phyloP scores from a whole-genome alignment of 176 grass and related monocot genomes.

The Rhynchospora tenuis region DNA sequence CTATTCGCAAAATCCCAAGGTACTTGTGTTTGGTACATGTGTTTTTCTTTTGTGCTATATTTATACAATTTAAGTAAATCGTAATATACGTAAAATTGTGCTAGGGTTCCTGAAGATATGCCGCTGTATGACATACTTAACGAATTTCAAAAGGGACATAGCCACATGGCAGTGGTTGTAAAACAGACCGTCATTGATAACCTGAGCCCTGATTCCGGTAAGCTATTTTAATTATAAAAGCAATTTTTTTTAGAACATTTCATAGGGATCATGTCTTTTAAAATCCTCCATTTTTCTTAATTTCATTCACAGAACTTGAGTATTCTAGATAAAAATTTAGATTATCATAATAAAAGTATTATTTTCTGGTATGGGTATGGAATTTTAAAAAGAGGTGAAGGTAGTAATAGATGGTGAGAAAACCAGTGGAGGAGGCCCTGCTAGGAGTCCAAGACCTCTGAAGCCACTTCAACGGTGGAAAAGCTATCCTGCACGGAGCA shows the following conservation, averaged over 20 bases:
- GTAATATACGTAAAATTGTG: not conserved
- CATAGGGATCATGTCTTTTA: not conserved
- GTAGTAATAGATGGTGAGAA: constrained; percentile 16
- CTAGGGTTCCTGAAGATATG: constrained; percentile 77
- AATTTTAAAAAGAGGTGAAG: constrained; percentile 11
- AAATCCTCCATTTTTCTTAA: not conserved
- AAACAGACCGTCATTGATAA: constrained; percentile 31
- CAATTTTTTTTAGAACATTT: not conserved
- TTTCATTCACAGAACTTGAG: not conserved
- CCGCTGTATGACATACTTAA: constrained; percentile 97
- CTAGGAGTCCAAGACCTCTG: not conserved
- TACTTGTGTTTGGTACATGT: constrained; percentile 21
- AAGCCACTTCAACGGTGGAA: constrained; percentile 41
- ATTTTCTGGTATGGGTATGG: not conserved
- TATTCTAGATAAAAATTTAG: not conserved
- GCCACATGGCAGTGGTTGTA: constrained; percentile 93
- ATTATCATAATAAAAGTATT: not conserved
- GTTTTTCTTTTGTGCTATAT: constrained; percentile 3
- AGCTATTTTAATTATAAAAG: not conserved
- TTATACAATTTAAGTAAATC: not conserved
- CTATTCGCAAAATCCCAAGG: constrained; percentile 89
- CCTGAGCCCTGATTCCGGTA: constrained; percentile 5
- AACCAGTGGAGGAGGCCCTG: not conserved
- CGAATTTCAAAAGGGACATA: constrained; percentile 98
- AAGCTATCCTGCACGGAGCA: constrained; percentile 50